Base-by-base conservation (phyloP, 495 filamentous ascomycete species). In the Tirmania nivea region DNA sequence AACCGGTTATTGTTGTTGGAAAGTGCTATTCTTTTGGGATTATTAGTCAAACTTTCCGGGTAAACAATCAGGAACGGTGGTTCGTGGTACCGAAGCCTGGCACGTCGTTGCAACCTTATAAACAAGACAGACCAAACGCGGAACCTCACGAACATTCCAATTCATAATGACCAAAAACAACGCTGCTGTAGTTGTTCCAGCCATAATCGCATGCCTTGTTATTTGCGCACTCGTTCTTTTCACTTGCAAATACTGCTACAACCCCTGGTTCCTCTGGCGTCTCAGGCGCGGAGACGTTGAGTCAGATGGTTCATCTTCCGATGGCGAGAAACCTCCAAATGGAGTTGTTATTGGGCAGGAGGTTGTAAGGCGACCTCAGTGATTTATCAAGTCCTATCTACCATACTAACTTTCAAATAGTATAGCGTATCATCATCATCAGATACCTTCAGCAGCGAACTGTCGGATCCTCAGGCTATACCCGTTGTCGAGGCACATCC, bases 141-240 rank as follows among this genome's bases (percentile, higher is more conserved):
- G 25, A 31, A 31, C 2, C 7, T 31, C 2, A 31, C 25, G 25
- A 31, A 7, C 25, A 31, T 31, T 31, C 25, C 2, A 31, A 31
- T 31, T 31, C 39, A 19, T 45, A 49, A 63, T 64, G 61, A 52
- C 61, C 54, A 64, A 64, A 55, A 36, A 51, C 11, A 59, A 47
- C 37, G 54, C 60, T 49, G 60, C 62, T n/a, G 53, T 64, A 14
- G 63, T 64, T 49, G 61, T 64, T 36, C 53, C 62, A 12, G 57
- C 64, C 25, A 61, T 64, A 52, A 64, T 64, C 50, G 56, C 62
- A 49, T 57, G 58, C 51, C 54, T 64, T 49, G 56, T 64, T 47
- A 56, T 64, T 50, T 64, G 62, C 48, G 61, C 52, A 20, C 51
- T 64, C 1, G 62, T 64, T 16, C 54, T 64, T 52, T 64, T 62